A percentile compares a stretch with the other conserved stretches of the same genome.
phyloP scores from a whole-genome alignment of 2,329 filamentous ascomycete genomes.

The Ascochyta fabae region DNA sequence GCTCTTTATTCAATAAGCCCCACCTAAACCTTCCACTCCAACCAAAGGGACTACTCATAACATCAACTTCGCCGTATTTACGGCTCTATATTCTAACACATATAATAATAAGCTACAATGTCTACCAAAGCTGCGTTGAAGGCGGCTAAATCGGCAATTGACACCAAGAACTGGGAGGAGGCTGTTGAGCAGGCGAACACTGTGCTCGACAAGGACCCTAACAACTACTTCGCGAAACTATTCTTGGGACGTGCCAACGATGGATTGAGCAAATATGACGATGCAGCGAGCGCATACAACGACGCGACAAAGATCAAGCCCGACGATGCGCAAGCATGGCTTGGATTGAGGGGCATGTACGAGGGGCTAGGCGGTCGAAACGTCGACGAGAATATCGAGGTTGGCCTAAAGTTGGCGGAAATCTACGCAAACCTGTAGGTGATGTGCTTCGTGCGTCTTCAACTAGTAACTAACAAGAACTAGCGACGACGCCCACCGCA shows the following conservation, averaged over 20 bases:
- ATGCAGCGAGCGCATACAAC: constrained; percentile 78
- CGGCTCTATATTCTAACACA: neutral
- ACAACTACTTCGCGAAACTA: constrained; percentile 87
- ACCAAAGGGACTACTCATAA: constrained; percentile 33
- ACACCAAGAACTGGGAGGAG: constrained; percentile 78
- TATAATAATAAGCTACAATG: constrained; percentile 25
- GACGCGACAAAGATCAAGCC: constrained; percentile 74
- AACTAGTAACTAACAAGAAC: constrained; percentile 15
- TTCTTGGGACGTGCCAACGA: constrained; percentile 87
- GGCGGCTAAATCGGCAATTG: constrained; percentile 78
- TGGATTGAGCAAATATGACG: constrained; percentile 72
- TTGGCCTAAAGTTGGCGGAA: constrained; percentile 74
- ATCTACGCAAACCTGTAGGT: constrained; percentile 66
- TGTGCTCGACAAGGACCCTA: constrained; percentile 73
- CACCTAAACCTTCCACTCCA: constrained; percentile 18
- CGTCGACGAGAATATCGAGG: constrained; percentile 75
- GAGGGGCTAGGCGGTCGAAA: constrained; percentile 75
- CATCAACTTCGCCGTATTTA: constrained; percentile 18
- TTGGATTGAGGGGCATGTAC: constrained; percentile 85
- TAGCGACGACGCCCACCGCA: constrained; percentile 65
- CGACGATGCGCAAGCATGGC: constrained; percentile 84
- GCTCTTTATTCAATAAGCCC: constrained; percentile 14
- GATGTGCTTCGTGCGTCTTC: fast-evolving
- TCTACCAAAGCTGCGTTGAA: constrained; percentile 76
- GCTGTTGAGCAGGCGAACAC: constrained; percentile 72